These are phyloP conservation scores for Avicennia marina DNA, from an alignment of 257 asterid species.

Conservation along the genomic window DNA sequence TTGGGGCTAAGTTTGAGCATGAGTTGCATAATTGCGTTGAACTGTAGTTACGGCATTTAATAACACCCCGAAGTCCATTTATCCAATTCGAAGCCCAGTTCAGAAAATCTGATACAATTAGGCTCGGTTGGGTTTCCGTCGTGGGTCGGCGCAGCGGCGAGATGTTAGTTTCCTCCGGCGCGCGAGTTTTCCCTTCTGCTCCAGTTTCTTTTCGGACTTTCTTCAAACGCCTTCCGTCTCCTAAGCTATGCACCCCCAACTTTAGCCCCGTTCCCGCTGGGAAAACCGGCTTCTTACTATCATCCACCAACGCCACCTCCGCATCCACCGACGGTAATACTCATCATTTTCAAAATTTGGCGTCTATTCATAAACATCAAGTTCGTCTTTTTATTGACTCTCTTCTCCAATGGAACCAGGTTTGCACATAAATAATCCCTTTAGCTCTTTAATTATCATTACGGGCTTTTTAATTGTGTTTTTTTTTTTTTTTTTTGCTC, in stretches of 20 bases:
- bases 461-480: background rate
- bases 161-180: constrained; percentile 33
- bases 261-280: constrained; percentile 20
- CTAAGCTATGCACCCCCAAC: constrained; percentile 18
- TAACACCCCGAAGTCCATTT: too few relatives aligned
- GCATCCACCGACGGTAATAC: too few relatives aligned
- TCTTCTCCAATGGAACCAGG: constrained; percentile 97
- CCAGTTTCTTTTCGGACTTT: constrained; percentile 44
- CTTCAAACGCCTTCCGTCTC: constrained; percentile 53
- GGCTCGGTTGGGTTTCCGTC: background rate
- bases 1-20: too few relatives aligned
- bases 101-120: background rate
- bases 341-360: constrained; percentile 42
- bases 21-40: too few relatives aligned
- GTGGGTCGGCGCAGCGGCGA: constrained; percentile 21
- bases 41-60: too few relatives aligned
- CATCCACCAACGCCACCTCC: constrained; percentile 15
- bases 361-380: constrained; percentile 52
- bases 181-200: constrained; percentile 13
- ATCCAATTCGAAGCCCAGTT: background rate
- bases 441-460: background rate
- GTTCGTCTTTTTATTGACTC: constrained; percentile 55
- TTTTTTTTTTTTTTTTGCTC: background rate
- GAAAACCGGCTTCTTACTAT: constrained; percentile 13
- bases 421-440: constrained; percentile 7